Percentiles rank a stretch among this genome's conserved stretches.
Evolutionary conservation across 2,329 filamentous ascomycete species (phyloP).

Genomic region (Ophiostoma australiae): DNA sequence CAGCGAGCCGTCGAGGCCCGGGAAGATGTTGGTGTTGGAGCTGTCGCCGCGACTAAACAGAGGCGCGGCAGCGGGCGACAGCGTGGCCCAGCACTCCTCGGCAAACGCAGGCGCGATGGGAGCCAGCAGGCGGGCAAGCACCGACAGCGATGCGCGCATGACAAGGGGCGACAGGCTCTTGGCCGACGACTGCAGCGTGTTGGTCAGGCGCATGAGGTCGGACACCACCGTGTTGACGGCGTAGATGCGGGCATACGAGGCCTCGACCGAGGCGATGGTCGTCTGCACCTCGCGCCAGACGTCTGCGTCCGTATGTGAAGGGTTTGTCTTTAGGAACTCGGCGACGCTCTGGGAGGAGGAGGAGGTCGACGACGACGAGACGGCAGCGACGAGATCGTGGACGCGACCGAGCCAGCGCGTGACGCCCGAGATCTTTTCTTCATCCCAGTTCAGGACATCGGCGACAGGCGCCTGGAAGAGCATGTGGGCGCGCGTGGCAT

Average conservation of each 20-base stretch:
- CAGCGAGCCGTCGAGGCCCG: constrained; percentile 48
- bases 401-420: constrained; percentile 73
- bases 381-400: constrained; percentile 49
- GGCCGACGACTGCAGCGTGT: constrained; percentile 46
- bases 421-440: constrained; percentile 72
- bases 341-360: constrained; percentile 29
- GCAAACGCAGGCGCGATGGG: constrained; percentile 76
- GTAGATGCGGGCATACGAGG: constrained; percentile 65
- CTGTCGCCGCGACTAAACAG: not conserved
- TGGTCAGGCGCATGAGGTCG: constrained; percentile 76
- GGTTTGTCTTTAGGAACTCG: constrained; percentile 28
- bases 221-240: constrained; percentile 79
- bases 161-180: constrained; percentile 41
- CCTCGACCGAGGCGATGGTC: constrained; percentile 62
- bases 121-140: constrained; percentile 66
- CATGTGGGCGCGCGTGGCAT: constrained; percentile 79
- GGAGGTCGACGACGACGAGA: constrained; percentile 14
- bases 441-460: constrained; percentile 85
- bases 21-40: constrained; percentile 47
- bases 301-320: constrained; percentile 42
- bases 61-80: constrained; percentile 32
- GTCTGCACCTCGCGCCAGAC: constrained; percentile 64
- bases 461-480: constrained; percentile 81
- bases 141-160: constrained; percentile 46
- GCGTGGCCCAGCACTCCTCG: constrained; percentile 58